These are phyloP conservation scores for Kentomonas sorsogonicus DNA, from an alignment of 208 protist genomes.

Conservation along the genomic window DNA sequence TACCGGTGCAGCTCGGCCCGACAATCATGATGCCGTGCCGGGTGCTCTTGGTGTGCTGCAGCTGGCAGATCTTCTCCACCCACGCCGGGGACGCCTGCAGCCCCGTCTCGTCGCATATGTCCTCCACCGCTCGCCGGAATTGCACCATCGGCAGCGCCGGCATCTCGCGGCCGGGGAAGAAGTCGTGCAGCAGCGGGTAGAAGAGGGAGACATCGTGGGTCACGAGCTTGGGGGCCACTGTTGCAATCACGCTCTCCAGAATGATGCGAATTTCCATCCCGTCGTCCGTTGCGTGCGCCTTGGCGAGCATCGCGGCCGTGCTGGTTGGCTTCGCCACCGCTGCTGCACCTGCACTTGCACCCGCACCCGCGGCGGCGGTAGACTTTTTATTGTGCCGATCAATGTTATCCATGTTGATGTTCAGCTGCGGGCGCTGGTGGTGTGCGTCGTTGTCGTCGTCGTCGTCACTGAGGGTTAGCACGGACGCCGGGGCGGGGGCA, in stretches of 20 bases:
- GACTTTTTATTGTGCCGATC: too few relatives aligned
- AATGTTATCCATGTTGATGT: too few relatives aligned
- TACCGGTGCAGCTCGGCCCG: conserved; percentile 97
- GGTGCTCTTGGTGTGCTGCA: conserved; percentile 96
- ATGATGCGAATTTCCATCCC: conserved; percentile 88
- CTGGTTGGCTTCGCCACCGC: too few relatives aligned
- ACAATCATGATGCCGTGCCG: conserved; percentile 99
- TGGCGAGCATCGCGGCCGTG: background rate
- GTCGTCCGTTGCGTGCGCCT: background rate
- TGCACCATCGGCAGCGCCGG: conserved; percentile 30
- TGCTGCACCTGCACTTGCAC: too few relatives aligned
- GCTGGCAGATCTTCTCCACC: conserved; percentile 97
- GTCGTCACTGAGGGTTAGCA: too few relatives aligned
- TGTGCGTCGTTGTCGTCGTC: too few relatives aligned
- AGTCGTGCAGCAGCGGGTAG: conserved; percentile 92
- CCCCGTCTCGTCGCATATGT: conserved; percentile 74
- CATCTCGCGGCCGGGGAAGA: conserved; percentile 92
- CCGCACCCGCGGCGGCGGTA: too few relatives aligned
- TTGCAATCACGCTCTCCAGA: conserved; percentile 92
- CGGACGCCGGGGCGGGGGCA: too few relatives aligned
- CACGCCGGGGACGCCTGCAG: conserved; percentile 72
- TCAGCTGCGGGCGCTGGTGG: too few relatives aligned
- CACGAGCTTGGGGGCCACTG: conserved; percentile 97
- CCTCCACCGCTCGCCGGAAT: conserved; percentile 68
- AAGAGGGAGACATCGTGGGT: conserved; percentile 95